Evolutionary conservation across 2,329 filamentous ascomycete genomes (phyloP).

Genomic region (Aureobasidium sp.): DNA sequence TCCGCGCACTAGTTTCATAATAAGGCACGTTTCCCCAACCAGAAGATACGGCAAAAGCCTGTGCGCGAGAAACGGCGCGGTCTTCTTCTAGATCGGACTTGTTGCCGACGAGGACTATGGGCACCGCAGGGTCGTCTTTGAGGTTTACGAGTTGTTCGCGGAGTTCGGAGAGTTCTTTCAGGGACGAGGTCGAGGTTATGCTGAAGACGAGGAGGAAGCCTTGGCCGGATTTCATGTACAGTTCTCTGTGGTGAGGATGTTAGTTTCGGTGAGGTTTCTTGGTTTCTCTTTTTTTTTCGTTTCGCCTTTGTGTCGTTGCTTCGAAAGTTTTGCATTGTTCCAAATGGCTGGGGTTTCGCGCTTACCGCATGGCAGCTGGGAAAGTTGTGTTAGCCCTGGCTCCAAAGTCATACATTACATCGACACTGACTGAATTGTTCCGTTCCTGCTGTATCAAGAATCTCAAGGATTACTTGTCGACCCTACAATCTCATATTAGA

Average conservation of each 20-base stretch:
- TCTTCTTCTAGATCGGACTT: slow-evolving; percentile 87
- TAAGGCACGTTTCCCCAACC: slow-evolving; percentile 81
- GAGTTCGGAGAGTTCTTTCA: slow-evolving; percentile 71
- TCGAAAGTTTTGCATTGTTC: not conserved
- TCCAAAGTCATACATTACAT: not conserved
- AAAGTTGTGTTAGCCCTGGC: slow-evolving; percentile 20
- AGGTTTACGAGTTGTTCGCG: slow-evolving; percentile 87
- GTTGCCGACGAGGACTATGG: slow-evolving; percentile 87
- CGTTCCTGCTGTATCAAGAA: slow-evolving; percentile 84
- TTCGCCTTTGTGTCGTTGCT: not conserved
- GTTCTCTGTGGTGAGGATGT: too few relatives aligned
- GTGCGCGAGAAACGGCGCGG: slow-evolving; percentile 67
- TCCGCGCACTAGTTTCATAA: slow-evolving; percentile 80
- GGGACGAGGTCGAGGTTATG: slow-evolving; percentile 77
- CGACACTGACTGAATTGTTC: slow-evolving; percentile 76
- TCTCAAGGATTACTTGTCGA: slow-evolving; percentile 82
- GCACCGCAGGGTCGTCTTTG: slow-evolving; percentile 66
- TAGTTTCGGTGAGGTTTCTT: not conserved
- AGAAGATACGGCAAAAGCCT: slow-evolving; percentile 78
- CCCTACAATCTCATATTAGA: slow-evolving; percentile 47
- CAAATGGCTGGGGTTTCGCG: too few relatives aligned
- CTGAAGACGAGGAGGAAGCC: slow-evolving; percentile 89
- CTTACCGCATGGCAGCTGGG: slow-evolving; percentile 52
- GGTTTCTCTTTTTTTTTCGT: too few relatives aligned
- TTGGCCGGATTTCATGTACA: slow-evolving; percentile 91